phyloP scores from a whole-genome alignment of 805 yeast genomes.

The Alloascoidea hylecoeti region DNA sequence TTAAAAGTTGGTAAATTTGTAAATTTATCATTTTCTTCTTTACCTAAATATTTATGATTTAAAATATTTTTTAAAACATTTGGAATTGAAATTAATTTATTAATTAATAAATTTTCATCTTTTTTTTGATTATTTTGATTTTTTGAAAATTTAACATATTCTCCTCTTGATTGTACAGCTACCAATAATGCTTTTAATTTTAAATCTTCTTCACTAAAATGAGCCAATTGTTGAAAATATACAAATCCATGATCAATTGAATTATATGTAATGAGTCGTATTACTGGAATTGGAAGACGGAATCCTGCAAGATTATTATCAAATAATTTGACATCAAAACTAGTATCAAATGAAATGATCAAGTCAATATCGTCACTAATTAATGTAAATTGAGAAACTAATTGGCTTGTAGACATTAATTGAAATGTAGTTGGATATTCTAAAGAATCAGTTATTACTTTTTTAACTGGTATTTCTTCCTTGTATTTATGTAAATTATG shows the following conservation, averaged over 20 bases:
- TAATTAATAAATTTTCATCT: neutral
- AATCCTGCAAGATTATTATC: neutral
- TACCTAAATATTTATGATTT: neutral
- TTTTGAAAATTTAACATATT: neutral
- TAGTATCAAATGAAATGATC: neutral
- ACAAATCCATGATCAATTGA: conserved; percentile 1
- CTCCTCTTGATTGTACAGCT: neutral
- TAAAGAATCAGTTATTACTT: neutral
- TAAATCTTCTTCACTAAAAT: neutral
- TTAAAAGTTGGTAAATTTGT: neutral
- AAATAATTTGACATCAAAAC: neutral
- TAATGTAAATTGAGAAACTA: neutral
- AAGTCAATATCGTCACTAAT: neutral
- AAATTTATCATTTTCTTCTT: neutral
- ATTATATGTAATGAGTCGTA: neutral
- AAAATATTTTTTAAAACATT: neutral
- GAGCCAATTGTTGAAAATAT: neutral
- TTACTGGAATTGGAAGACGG: neutral
- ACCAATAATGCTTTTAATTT: neutral
- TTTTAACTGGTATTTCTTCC: neutral
- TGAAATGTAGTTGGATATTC: neutral
- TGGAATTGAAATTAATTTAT: too few species aligned
- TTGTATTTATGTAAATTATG: too few species aligned
- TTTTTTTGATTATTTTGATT: neutral
- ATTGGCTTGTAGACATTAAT: neutral